Evolutionary conservation across 306 rosid genomes (phyloP), one percentile per base, ranked within the genome.

Genomic region (Hippophae rhamnoides): DNA sequence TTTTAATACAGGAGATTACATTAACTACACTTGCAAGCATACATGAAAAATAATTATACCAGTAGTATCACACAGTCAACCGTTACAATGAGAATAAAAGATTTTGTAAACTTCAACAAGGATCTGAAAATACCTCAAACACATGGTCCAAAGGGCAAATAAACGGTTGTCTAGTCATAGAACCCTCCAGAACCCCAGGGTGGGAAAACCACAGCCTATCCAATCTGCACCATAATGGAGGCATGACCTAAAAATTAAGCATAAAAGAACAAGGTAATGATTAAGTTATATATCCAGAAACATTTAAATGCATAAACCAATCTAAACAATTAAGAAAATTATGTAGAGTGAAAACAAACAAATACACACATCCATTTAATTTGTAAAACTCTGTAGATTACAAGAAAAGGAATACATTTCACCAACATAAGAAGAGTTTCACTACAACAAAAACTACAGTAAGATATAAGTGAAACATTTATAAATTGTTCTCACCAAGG

Each of bases 161-260:
- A 70, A 92, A 92, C 58, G 99, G 99, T 64, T 88, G 99, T 75
- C 93, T 79, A 47, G 96, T 88, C 79, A 92, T 58, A 46, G 99
- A 72, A 47, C 99, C 99, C 69, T 78, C 81, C 68, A 92, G 79
- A 73, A 83, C 73, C 49, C 99, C 99, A 46, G 99, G 99, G 79
- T 92, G 99, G 42, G 93, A 64, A 80, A 83, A 92, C 99, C 96
- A 92, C n/a, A 92, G 95, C 80, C 93, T 80, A 70, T 92, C 99
- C 72, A 92, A 50, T 71, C 93, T 81, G 84, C 99, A 92, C 99
- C 99, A 92, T 53, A 92, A 69, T 70, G 93, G 99, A 76, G 99
- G 99, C 96, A 92, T 75, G 72, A 92, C 96, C 99, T 92, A 72
- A 61, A 76, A 73, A 27, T 52, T 59, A 74, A 63, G 58, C 58